These are phyloP conservation scores for Ajuga chamaepitys DNA, from an alignment of 257 asterid genomes.

Conservation along the genomic window DNA sequence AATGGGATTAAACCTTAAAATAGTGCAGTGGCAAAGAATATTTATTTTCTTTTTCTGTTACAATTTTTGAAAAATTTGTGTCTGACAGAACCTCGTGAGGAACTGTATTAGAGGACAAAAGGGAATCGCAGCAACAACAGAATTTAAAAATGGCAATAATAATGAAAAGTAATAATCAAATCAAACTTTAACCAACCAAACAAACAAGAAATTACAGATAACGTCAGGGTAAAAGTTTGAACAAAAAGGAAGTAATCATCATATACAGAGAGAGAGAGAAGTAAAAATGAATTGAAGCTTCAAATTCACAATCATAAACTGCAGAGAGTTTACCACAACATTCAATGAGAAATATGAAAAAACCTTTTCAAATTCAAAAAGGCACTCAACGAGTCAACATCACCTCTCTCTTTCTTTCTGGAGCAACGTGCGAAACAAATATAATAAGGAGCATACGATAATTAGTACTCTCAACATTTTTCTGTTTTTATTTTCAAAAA, in stretches of 20 bases:
- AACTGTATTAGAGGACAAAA: slow-evolving; percentile 80
- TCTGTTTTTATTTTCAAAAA: no score
- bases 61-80: slow-evolving; percentile 13
- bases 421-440: no score
- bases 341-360: not conserved
- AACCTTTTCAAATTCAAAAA: slow-evolving; percentile 11
- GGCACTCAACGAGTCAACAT: slow-evolving; percentile 21
- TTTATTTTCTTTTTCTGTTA: not conserved
- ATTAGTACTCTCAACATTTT: no score
- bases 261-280: not conserved
- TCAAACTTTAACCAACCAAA: slow-evolving; percentile 28
- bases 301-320: slow-evolving; percentile 28
- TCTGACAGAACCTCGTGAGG: slow-evolving; percentile 92
- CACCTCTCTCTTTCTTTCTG: no score
- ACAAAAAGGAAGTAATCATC: slow-evolving; percentile 26
- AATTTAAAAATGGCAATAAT: slow-evolving; percentile 22
- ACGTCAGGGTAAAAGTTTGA: slow-evolving; percentile 42
- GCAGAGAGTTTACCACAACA: slow-evolving; percentile 21
- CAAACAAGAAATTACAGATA: slow-evolving; percentile 44
- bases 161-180: not conserved
- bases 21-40: slow-evolving; percentile 39
- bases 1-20: slow-evolving; percentile 42
- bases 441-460: no score
- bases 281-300: slow-evolving; percentile 9
- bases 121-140: slow-evolving; percentile 49